Conservation (phyloP, 108 stramenopile species). For the Nitzschia palea region DNA sequence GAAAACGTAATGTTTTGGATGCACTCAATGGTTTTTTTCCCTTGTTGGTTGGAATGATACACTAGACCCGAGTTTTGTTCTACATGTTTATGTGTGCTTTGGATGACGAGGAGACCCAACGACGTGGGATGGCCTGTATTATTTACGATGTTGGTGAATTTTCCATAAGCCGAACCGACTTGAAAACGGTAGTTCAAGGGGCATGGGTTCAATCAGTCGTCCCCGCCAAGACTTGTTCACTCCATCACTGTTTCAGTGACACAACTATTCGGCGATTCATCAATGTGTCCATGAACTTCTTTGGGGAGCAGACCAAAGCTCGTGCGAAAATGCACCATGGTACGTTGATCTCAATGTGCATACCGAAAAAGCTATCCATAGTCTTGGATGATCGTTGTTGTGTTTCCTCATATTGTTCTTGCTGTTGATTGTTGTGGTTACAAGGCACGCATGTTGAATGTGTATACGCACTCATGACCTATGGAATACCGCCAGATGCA, state of each 20-base stretch:
- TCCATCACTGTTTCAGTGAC: not conserved
- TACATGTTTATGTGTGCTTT: conserved; percentile 11
- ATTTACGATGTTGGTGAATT: not conserved
- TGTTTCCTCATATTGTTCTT: not conserved
- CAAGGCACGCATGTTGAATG: conserved; percentile 13
- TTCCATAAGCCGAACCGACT: not conserved
- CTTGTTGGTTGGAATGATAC: too few relatives aligned
- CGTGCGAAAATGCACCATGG: conserved; percentile 5
- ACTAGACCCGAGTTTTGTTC: not conserved
- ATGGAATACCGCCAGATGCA: conserved; percentile 16
- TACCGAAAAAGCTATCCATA: too few relatives aligned
- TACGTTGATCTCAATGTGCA: not conserved
- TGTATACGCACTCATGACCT: conserved; percentile 16
- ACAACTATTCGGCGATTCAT: not conserved
- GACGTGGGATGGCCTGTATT: not conserved
- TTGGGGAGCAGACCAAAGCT: not conserved
- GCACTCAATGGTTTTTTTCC: too few relatives aligned
- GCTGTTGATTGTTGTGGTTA: not conserved
- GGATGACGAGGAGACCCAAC: conserved; percentile 21
- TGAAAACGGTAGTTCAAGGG: not conserved
- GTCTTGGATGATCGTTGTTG: not conserved
- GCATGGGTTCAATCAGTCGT: not conserved
- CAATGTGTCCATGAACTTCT: not conserved
- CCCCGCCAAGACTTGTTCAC: not conserved
- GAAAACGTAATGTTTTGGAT: too few relatives aligned